Evolutionary conservation across 768 basidiomycete species (phyloP).

Genomic region (Serpula lacrymans): DNA sequence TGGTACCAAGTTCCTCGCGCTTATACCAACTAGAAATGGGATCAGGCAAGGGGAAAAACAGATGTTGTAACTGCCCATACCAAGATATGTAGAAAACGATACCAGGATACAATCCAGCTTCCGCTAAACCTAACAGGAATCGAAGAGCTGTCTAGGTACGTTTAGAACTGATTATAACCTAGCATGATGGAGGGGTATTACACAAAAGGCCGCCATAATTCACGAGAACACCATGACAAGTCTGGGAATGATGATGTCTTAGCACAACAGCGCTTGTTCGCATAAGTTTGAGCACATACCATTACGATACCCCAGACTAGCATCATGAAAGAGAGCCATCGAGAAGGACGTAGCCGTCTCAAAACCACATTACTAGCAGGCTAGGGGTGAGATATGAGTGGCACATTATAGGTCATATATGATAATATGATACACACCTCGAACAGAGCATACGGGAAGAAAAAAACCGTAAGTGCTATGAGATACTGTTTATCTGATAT

Average conservation of each 20-base stretch:
- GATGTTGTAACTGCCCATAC: constrained; percentile 25
- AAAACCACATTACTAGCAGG: constrained; percentile 62
- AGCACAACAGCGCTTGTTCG: not conserved
- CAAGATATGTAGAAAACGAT: constrained; percentile 63
- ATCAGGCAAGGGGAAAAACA: not conserved
- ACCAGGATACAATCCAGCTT: constrained; percentile 50
- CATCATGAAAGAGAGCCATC: constrained; percentile 54
- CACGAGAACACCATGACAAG: constrained; percentile 58
- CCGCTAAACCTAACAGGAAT: constrained; percentile 54
- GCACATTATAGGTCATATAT: constrained; percentile 9
- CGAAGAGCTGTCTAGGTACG: constrained; percentile 42
- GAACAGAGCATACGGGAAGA: constrained; percentile 68
- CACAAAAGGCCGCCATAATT: constrained; percentile 63
- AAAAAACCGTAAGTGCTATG: constrained; percentile 69
- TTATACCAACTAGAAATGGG: constrained; percentile 64
- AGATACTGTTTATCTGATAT: constrained; percentile 66
- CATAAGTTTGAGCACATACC: constrained; percentile 22
- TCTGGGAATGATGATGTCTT: constrained; percentile 31
- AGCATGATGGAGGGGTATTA: constrained; percentile 17
- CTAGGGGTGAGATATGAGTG: constrained; percentile 28
- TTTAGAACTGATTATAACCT: constrained; percentile 1
- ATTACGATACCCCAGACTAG: constrained; percentile 39
- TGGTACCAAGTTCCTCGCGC: constrained; percentile 68
- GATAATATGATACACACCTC: constrained; percentile 42
- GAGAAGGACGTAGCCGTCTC: constrained; percentile 57